Percentiles rank a stretch among this genome's conserved stretches.
These are phyloP conservation scores for Ambrosiella cleistominuta DNA, from an alignment of 2,329 filamentous ascomycete genomes.

Conservation along the genomic window DNA sequence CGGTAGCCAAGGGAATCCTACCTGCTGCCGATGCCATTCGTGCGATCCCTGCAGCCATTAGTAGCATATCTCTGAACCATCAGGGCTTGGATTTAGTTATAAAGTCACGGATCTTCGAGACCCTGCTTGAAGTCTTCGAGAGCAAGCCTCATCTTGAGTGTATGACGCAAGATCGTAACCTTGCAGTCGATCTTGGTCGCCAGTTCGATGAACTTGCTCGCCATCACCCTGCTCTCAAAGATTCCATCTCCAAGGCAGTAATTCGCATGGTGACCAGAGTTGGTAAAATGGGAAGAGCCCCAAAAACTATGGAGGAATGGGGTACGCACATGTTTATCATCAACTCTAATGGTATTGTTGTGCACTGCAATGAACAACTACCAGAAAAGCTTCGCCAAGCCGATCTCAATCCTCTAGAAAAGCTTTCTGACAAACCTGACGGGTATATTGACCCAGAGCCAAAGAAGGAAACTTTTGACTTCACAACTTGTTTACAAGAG, in stretches of 20 bases:
- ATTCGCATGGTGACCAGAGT: constrained; percentile 79
- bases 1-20: constrained; percentile 55
- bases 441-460: background rate
- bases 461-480: constrained; percentile 9
- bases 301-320: constrained; percentile 50
- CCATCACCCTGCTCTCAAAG: constrained; percentile 73
- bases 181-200: constrained; percentile 58
- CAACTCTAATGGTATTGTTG: constrained; percentile 36
- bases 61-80: constrained; percentile 83
- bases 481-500: constrained; percentile 8
- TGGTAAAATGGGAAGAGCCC: constrained; percentile 51
- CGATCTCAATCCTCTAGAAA: constrained; percentile 6
- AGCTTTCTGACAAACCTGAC: constrained; percentile 7
- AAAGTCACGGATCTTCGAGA: constrained; percentile 62
- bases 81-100: constrained; percentile 76
- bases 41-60: constrained; percentile 72
- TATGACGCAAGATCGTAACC: constrained; percentile 53
- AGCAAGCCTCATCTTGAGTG: constrained; percentile 75
- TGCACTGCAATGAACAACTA: constrained; percentile 29
- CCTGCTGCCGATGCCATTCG: constrained; percentile 79
- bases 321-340: constrained; percentile 63
- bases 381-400: constrained; percentile 15
- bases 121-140: constrained; percentile 92
- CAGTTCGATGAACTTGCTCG: constrained; percentile 88
- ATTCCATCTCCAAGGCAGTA: constrained; percentile 66